Evolutionary conservation across 116 monocot genomes (phyloP), one percentile per base, ranked within the genome.

Genomic region (Trichopus zeylanicus): DNA sequence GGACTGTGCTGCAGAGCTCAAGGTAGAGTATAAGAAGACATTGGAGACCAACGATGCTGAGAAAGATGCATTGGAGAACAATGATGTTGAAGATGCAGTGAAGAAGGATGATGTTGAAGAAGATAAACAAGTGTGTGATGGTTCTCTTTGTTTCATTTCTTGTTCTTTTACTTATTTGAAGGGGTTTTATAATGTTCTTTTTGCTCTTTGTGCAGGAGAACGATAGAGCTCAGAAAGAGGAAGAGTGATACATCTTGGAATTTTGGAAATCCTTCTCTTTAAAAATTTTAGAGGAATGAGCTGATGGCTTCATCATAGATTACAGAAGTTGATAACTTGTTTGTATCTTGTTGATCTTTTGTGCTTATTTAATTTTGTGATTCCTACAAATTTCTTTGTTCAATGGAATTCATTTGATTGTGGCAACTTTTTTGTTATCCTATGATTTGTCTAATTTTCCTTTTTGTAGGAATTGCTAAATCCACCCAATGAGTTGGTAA

Each of bases 1-100:
- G 3, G 92, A 87, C 16, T 71, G 59, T 68, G 78, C 76, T 27
- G 84, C 73, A 19, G 75, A 84, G 51, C 81, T 70, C 23, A 87
- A 88, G 33, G 88, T 65, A 31, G 74, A 87, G 51, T 78, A 66
- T 57, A 63, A 47, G 29, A 81, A 79, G 51, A 73, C 73, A 27
- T 12, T 59, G 23, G 78, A 58, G 69, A 78, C 72, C 27, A 33
- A 48, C 28, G 67, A 66, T 55, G 66, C 25, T 28, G 72, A 54
- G 10, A 53, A 77, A 6, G 67, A 59, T 24, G 78, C 12, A 2
- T 29, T 31, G 13, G 57, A 30, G 16, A 51, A 46, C 7, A 29
- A 57, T 4, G 61, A 60, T 24, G n/a, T n/a, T n/a, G n/a, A n/a
- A n/a, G n/a, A n/a, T n/a, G 67, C 33, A 18, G 55, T 32, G 27